These are phyloP conservation scores for Rhodotorula sphaerocarpa DNA, from an alignment of 768 basidiomycete genomes.

Conservation along the genomic window DNA sequence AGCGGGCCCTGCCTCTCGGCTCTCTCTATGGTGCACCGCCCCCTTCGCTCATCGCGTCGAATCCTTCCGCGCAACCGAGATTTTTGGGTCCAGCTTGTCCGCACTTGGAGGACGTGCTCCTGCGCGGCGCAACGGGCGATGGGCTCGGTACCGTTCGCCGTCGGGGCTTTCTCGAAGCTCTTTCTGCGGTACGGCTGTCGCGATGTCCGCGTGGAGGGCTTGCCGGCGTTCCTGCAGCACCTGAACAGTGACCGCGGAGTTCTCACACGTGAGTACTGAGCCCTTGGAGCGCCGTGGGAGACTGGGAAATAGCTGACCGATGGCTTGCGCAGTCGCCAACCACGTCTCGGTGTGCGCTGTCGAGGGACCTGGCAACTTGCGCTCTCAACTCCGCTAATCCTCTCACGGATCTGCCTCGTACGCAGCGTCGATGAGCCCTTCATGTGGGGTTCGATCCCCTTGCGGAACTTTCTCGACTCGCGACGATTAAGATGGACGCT, in stretches of 20 bases:
- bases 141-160: constrained; percentile 37
- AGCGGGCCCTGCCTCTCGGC: no score
- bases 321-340: constrained; percentile 60
- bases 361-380: neutral
- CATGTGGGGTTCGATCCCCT: constrained; percentile 77
- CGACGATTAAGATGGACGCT: constrained; percentile 72
- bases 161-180: constrained; percentile 71
- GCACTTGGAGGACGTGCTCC: no score
- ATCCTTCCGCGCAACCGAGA: no score
- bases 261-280: constrained; percentile 56
- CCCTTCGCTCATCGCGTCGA: no score
- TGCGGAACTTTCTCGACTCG: constrained; percentile 54
- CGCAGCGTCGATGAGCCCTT: constrained; percentile 70
- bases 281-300: neutral
- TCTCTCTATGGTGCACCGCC: no score
- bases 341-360: constrained; percentile 75
- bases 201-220: constrained; percentile 60
- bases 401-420: neutral
- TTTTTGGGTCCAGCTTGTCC: no score
- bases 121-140: no score
- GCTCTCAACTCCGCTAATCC: constrained; percentile 1
- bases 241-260: constrained; percentile 59
- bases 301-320: neutral
- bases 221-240: constrained; percentile 58
- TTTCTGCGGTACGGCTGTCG: constrained; percentile 62